A percentile compares a stretch with the other conserved stretches of the same genome.
Conservation (phyloP, 371 early-diverging fungal species). For the Mortierella sp. region DNA sequence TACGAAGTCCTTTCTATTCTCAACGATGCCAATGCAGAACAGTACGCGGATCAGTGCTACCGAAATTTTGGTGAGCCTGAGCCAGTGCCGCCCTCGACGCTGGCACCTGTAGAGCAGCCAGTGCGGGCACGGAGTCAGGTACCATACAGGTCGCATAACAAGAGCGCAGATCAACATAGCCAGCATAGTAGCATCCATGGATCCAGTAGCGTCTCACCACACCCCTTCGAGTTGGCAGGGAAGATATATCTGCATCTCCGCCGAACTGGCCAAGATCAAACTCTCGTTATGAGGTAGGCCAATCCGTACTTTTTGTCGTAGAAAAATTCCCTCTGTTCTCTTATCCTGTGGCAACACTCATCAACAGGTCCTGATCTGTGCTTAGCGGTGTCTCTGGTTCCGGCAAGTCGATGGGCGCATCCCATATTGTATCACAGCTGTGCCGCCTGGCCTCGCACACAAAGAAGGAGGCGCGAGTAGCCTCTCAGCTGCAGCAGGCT, state of each 20-base stretch:
- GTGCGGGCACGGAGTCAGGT: not conserved
- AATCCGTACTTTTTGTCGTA: too few relatives aligned
- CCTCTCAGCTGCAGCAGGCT: conserved; percentile 76
- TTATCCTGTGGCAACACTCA: not conserved
- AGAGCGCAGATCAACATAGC: conserved; percentile 27
- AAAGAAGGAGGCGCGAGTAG: conserved; percentile 78
- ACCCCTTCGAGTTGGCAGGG: conserved; percentile 73
- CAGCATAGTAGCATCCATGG: conserved; percentile 34
- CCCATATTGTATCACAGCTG: conserved; percentile 75
- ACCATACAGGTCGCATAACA: conserved; percentile 11
- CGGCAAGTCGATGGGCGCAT: conserved; percentile 82
- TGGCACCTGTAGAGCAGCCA: not conserved
- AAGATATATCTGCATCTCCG: conserved; percentile 82
- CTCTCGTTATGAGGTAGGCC: conserved; percentile 77
- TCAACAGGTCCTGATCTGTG: not conserved
- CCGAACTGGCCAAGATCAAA: conserved; percentile 86
- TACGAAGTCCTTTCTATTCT: conserved; percentile 59
- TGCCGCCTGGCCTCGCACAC: conserved; percentile 74
- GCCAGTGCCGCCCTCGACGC: not conserved
- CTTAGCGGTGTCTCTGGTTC: conserved; percentile 87
- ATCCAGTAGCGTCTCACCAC: conserved; percentile 56
- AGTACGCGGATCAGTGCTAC: conserved; percentile 63
- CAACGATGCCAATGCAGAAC: conserved; percentile 63
- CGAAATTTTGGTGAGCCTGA: conserved; percentile 15
- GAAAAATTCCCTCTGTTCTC: not conserved